A percentile compares a stretch with the other conserved stretches of the same genome.
Evolutionary conservation across 2,329 filamentous ascomycete species (phyloP).

Genomic region (Xylaria sp.): DNA sequence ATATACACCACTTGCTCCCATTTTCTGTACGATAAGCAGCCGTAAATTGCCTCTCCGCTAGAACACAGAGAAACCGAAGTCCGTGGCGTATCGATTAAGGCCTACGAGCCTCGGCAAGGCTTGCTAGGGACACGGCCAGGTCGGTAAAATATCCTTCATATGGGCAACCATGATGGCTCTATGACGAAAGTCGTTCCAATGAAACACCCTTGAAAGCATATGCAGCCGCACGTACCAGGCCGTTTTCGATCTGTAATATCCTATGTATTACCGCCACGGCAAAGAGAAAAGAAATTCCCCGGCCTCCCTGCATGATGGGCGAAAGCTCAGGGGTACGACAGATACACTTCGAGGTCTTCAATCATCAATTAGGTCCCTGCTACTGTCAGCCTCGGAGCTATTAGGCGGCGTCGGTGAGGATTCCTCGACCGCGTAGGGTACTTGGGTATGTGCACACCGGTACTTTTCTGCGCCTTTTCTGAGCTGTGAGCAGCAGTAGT

Average conservation of each 20-base stretch:
- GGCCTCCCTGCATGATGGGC: slow-evolving; percentile 9
- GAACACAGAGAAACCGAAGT: background rate
- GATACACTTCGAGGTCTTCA: background rate
- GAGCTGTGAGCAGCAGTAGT: background rate
- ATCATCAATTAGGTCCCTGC: background rate
- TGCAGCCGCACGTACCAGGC: slow-evolving; percentile 18
- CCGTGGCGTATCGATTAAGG: background rate
- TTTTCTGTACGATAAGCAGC: background rate
- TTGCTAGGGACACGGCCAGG: background rate
- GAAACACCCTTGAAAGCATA: slow-evolving; percentile 2
- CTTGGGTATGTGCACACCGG: background rate
- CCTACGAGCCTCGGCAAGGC: background rate
- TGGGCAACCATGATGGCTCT: background rate
- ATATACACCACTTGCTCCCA: background rate
- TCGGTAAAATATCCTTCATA: background rate
- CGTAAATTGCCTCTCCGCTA: background rate
- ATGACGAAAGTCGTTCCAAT: background rate
- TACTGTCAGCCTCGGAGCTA: slow-evolving; percentile 7
- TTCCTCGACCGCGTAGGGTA: background rate
- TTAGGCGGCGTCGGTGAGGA: background rate
- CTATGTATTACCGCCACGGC: slow-evolving; percentile 13
- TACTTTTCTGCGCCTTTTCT: background rate
- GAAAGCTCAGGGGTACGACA: background rate
- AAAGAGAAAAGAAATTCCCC: slow-evolving; percentile 16
- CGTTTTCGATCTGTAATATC: background rate